Base-by-base conservation (phyloP, 2,329 filamentous ascomycete genomes). In the Xylariaceae sp. region DNA sequence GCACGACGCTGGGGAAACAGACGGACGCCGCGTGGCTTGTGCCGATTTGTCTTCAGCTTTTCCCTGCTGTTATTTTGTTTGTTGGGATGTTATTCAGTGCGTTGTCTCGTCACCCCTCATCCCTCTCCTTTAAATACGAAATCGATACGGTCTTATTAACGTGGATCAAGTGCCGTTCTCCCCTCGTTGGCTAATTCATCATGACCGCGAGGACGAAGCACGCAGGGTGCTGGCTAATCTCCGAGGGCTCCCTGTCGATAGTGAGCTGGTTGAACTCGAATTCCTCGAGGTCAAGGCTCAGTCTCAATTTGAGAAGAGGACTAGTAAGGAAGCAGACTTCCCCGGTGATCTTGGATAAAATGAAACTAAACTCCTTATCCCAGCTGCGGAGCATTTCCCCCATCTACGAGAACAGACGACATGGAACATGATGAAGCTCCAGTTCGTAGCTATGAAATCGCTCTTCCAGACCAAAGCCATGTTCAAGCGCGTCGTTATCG, bases 231-330 rank as follows among this genome's bases (percentile, higher is more conserved):
- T 92, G 1, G 81, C 86, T 0, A 75, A 68, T 48, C 80, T 92
- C 2, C 83, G 89, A 29, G 77, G 76, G 4, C 77, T 89, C 0
- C 68, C 80, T 0, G 66, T 73, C 12, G 79, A 86, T 59, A 79
- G 90, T 64, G 83, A 88, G 54, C 77, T 89, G 0, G 80, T 91
- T 39, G 80, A 86, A 60, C 76, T 90, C 1, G 89, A 92, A 64
- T 90, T 87, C 65, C 79, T 90, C n/a, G 88, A 92, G 67, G 91
- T 92, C 72, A 88, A 89, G 68, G 87, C 88, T 0, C 86, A 90
- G 68, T 85, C 83, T 0, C 69, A 88, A 19, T 94, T 92, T 61
- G 88, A 92, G 70, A 88, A 91, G 71, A 80, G 83, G 35, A 83
- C 81, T 0, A 55, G 59, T 61, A 58, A 31, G 27, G 26, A 19